phyloP scores from a whole-genome alignment of 2,329 filamentous ascomycete genomes.

The Dactylellina drechsleri region DNA sequence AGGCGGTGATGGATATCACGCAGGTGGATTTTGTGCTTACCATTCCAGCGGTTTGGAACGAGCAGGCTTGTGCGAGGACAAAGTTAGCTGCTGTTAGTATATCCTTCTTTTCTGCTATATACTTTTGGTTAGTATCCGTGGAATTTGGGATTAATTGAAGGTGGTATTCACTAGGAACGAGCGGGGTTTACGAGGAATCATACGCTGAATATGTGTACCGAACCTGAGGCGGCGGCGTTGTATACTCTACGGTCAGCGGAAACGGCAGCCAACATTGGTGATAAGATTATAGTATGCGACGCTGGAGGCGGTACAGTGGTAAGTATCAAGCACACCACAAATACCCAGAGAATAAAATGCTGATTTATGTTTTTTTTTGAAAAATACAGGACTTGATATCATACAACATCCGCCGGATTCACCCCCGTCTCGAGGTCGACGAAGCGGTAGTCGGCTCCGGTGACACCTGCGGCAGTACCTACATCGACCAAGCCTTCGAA shows the following conservation, averaged over 20 bases:
- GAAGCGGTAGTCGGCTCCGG: constrained; percentile 66
- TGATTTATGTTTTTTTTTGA: not conserved
- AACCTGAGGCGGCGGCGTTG: constrained; percentile 68
- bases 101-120: not conserved
- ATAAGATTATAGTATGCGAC: constrained; percentile 67
- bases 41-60: constrained; percentile 83
- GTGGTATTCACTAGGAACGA: constrained; percentile 24
- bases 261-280: constrained; percentile 62
- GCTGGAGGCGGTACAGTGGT: constrained; percentile 72
- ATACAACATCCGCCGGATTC: constrained; percentile 65
- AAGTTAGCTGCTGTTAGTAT: constrained; percentile 36
- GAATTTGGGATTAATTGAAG: not conserved
- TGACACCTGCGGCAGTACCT: constrained; percentile 66
- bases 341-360: not conserved
- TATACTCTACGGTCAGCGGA: constrained; percentile 63
- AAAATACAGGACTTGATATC: constrained; percentile 64
- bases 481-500: constrained; percentile 66
- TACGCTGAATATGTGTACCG: constrained; percentile 65
- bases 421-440: constrained; percentile 65
- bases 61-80: constrained; percentile 60
- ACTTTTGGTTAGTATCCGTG: not conserved
- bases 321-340: constrained; percentile 66
- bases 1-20: constrained; percentile 53
- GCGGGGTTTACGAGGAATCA: constrained; percentile 50
- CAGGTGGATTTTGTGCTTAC: constrained; percentile 79